Evolutionary conservation across 306 rosid species (phyloP).

Genomic region (Cucurbita maxima): DNA sequence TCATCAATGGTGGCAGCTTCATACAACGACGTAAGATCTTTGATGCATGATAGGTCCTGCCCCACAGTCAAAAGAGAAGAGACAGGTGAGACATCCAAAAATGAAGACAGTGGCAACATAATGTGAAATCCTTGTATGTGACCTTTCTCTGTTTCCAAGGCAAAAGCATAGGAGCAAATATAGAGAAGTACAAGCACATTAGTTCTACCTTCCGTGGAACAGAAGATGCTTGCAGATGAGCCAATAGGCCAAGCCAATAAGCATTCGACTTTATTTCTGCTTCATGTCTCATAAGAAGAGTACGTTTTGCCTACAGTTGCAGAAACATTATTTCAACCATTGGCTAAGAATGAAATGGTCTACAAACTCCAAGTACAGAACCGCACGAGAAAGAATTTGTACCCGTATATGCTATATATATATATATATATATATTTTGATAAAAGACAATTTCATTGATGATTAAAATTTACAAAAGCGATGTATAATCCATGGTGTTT

Average conservation of each 20-base stretch:
- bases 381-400: neutral
- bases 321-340: constrained; percentile 7
- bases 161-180: neutral
- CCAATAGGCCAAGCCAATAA: constrained; percentile 89
- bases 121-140: neutral
- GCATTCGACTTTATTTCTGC: constrained; percentile 96
- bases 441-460: no score
- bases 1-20: constrained; percentile 76
- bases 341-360: neutral
- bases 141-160: neutral
- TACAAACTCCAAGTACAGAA: neutral
- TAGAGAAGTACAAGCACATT: constrained; percentile 7
- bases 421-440: no score
- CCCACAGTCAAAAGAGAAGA: constrained; percentile 14
- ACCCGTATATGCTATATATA: neutral
- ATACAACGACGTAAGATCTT: constrained; percentile 59
- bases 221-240: constrained; percentile 88
- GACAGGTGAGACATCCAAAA: neutral
- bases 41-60: constrained; percentile 94
- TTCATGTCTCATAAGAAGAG: constrained; percentile 93
- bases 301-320: constrained; percentile 63
- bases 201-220: constrained; percentile 88
- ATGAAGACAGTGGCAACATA: neutral
- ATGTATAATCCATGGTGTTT: no score
- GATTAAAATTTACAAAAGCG: no score